Evolutionary conservation across 2,329 filamentous ascomycete genomes (phyloP).

Genomic region (Ceratocystis smalleyi): DNA sequence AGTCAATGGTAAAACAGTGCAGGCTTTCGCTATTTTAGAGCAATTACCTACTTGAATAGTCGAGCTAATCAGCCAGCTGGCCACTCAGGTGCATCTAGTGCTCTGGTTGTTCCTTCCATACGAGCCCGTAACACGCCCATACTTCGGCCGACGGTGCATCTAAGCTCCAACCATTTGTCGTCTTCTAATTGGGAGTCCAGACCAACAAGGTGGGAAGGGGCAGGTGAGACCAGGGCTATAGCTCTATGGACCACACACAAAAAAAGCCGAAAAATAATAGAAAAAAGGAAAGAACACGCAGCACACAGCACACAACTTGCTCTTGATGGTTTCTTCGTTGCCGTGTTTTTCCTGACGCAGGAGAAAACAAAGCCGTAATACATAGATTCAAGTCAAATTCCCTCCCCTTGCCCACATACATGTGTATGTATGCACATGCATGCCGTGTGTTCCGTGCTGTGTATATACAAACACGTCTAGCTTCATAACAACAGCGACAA

Average conservation of each 20-base stretch:
- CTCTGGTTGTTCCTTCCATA: too few relatives aligned
- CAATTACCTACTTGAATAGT: not conserved
- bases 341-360: not conserved
- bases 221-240: not conserved
- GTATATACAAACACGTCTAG: not conserved
- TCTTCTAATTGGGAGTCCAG: not conserved
- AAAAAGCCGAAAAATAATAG: not conserved
- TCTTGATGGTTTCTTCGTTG: not conserved
- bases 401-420: not conserved
- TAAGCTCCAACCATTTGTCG: not conserved
- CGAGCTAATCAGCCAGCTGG: too few relatives aligned
- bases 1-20: not conserved
- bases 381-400: not conserved
- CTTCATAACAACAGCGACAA: not conserved
- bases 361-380: not conserved
- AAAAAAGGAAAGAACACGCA: not conserved
- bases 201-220: too few relatives aligned
- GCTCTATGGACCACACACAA: not conserved
- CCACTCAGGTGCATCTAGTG: too few relatives aligned
- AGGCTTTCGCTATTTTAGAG: not conserved
- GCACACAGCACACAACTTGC: not conserved
- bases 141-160: not conserved
- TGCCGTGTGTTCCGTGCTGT: not conserved
- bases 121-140: not conserved
- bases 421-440: not conserved